Conservation (phyloP, 306 rosid genomes). For the Gynostemma pentaphyllum region DNA sequence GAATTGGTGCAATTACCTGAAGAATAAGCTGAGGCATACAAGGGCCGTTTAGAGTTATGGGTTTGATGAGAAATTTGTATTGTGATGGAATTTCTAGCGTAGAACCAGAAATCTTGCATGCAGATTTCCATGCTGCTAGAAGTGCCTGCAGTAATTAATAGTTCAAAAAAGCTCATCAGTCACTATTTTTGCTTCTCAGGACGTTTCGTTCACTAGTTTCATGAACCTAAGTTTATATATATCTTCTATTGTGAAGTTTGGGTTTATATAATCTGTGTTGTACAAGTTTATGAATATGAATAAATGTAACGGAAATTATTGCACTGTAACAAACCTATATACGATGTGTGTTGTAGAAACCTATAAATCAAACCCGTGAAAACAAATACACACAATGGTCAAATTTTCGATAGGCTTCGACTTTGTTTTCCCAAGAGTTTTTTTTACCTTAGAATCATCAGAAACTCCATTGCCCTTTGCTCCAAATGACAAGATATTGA, state of each 20-base stretch:
- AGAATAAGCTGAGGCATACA: slow-evolving; percentile 69
- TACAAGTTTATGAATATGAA: too few species aligned
- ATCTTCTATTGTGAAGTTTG: too few species aligned
- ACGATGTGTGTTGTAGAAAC: too few species aligned
- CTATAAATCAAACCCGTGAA: too few species aligned
- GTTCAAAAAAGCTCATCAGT: neutral
- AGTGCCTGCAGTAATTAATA: slow-evolving; percentile 40
- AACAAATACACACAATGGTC: too few species aligned
- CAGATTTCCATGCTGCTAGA: slow-evolving; percentile 68
- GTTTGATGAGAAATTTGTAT: slow-evolving; percentile 44
- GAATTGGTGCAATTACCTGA: slow-evolving; percentile 40
- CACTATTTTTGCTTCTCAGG: neutral
- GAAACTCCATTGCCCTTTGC: slow-evolving; percentile 76
- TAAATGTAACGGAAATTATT: too few species aligned
- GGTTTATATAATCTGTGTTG: too few species aligned
- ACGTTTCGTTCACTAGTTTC: too few species aligned
- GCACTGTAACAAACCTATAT: too few species aligned
- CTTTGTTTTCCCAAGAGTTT: too few species aligned
- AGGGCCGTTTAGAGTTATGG: slow-evolving; percentile 75
- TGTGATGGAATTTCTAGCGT: slow-evolving; percentile 53
- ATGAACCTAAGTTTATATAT: too few species aligned
- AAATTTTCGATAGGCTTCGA: too few species aligned
- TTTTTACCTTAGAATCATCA: slow-evolving; percentile 68
- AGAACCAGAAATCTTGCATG: slow-evolving; percentile 59
- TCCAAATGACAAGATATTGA: slow-evolving; percentile 52